Evolutionary conservation across 108 stramenopile genomes (phyloP), one percentile per base, ranked within the genome.

Genomic region (Nannochloropsis oceanica): DNA sequence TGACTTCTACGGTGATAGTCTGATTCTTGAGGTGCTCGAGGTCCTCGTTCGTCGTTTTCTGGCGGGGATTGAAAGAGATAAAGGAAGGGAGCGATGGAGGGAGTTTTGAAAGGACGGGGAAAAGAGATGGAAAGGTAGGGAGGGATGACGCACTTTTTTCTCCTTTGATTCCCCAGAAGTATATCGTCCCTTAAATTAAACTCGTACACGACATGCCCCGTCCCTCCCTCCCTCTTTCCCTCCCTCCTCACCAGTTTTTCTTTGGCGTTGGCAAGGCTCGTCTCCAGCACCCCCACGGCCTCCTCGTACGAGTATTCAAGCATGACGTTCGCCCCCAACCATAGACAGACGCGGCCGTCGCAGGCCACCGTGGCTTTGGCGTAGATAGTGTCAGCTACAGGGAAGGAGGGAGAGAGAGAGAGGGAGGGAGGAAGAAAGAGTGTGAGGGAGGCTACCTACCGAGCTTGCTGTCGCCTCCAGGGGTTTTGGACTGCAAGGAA

Each of bases 251-350:
- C 91, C 86, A 96, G 90, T 26, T 89, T 88, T 43, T 88, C 85
- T 25, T 43, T 13, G 43, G 89, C 89, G 20, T 88, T 89, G 22
- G 42, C 86, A 43, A 89, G 83, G 27, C 85, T 89, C 12, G 27
- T 42, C 82, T 91, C 87, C 3, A 91, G 84, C 25, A 91, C 44
- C 8, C 92, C 94, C 44, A 96, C 86, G 25, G 97, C 98, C 81
- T 99, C 98, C 20, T 95, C 93, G 89, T 98, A 98, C 26, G 95
- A 94, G 91, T 98, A 99, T 84, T 99, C 97, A 88, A 99, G 87
- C 98, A 99, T 98, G 83, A 98, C 97, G 93, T 96, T 95, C 79
- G 97, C 98, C 34, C 98, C 98, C 43, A 99, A 88, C 98, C 98
- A 99, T 44, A 99, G 88, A 92, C 97, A 97, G 12, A 99, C 98